Evolutionary conservation across 176 grass and related monocot genomes (phyloP), one percentile per base, ranked within the genome.

Genomic region (Olyra latifolia): DNA sequence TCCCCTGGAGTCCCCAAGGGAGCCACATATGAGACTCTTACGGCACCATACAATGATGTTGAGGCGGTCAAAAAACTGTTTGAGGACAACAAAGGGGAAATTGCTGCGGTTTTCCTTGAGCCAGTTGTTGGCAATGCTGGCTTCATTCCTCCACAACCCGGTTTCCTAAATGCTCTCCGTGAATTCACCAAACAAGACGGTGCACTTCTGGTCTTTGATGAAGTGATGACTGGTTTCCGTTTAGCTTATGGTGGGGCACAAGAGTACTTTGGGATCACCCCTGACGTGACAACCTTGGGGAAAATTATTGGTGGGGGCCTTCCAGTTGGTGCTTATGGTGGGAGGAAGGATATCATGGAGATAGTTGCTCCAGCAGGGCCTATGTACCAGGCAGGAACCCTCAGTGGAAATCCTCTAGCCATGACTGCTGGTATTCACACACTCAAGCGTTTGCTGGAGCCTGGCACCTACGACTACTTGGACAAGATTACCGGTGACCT

Each of bases 391-490:
- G 96, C 96, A 53, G 96, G 96, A 80, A 99, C 96, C 56, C 93
- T 99, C 20, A 99, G 96, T 50, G 96, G 96, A 79, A 99, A 99
- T 28, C 96, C 96, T 47, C 88, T 99, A 78, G 96, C 96, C 16
- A 99, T 99, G 96, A 99, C 96, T 30, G 96, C 96, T 61, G 96
- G 92, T 77, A 99, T 99, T 9, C 88, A 99, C 88, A 95, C 96
- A 0, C 88, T 99, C n/a, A 88, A 84, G 81, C 87, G 90, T 73
- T 75, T 99, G 48, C 86, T 49, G 20, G 92, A 95, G 68, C 90
- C 90, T 2, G 90, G 90, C 58, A 86, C 81, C 71, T 99, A 99
- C 5, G 88, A 95, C 2, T 91, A 93, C 75, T 91, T 99, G 62
- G 90, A 95, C 67, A 99, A 99, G 69, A 87, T 99, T 72, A 95